phyloP scores from a whole-genome alignment of 495 filamentous ascomycete genomes.

The Amniculicola lignicola region DNA sequence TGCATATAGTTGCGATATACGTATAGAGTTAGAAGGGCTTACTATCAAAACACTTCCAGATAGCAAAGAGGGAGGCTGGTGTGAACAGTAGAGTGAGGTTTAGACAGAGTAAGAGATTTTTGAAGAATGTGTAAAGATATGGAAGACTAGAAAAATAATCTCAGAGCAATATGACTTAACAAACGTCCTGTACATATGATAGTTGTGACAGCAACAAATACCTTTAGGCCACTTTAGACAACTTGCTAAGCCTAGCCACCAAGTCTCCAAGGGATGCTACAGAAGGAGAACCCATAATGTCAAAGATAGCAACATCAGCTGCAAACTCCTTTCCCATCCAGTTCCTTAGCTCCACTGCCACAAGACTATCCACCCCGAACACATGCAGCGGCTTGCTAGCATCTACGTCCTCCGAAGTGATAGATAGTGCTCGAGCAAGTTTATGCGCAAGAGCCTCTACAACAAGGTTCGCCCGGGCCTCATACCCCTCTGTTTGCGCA shows the following conservation, averaged over 20 bases:
- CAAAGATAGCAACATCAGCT: constrained; percentile 19
- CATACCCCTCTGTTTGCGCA: too few relatives aligned
- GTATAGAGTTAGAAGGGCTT: constrained; percentile 52
- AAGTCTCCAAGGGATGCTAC: too few relatives aligned
- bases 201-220: too few relatives aligned
- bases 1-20: constrained; percentile 62
- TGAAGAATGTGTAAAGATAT: constrained; percentile 12
- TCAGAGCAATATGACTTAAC: too few relatives aligned
- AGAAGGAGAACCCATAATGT: constrained; percentile 19
- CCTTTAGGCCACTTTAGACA: too few relatives aligned
- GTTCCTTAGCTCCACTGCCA: constrained; percentile 22
- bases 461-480: not conserved
- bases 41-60: constrained; percentile 28
- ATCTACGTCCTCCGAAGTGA: not conserved
- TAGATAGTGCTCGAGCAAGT: not conserved
- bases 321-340: constrained; percentile 14
- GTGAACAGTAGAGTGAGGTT: constrained; percentile 4
- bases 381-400: not conserved
- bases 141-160: too few relatives aligned
- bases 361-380: constrained; percentile 20
- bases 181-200: too few relatives aligned
- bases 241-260: too few relatives aligned
- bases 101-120: not conserved
- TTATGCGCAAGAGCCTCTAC: not conserved
- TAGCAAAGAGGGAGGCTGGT: not conserved